phyloP scores from a whole-genome alignment of 345 rosid genomes.

The Clausena lansium region DNA sequence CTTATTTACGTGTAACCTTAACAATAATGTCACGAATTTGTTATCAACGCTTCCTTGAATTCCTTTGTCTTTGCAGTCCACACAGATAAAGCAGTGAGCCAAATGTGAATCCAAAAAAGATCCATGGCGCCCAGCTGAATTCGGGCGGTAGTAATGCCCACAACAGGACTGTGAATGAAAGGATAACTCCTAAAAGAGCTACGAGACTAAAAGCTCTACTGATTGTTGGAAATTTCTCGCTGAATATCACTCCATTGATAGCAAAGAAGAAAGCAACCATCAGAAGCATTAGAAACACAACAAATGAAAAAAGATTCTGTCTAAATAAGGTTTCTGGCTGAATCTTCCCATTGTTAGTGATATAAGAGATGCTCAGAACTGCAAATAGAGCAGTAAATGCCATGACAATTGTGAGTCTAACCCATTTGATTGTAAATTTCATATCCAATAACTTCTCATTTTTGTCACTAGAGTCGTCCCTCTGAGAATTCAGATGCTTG shows the following conservation, averaged over 20 bases:
- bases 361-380: not conserved
- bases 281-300: not conserved
- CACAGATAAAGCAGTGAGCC: not conserved
- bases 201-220: not conserved
- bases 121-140: not conserved
- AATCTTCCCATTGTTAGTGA: not conserved
- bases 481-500: not conserved
- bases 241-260: constrained; percentile 1
- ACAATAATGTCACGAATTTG: too few species aligned
- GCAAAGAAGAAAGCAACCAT: not conserved
- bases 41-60: too few species aligned
- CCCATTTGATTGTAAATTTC: not conserved
- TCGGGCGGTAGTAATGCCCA: not conserved
- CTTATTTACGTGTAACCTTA: too few species aligned
- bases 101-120: not conserved
- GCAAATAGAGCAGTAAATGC: not conserved
- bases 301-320: not conserved
- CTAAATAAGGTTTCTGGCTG: not conserved
- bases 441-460: not conserved
- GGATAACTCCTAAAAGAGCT: not conserved
- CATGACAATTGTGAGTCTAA: not conserved
- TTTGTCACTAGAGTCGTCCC: not conserved
- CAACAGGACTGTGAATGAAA: not conserved
- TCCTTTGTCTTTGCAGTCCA: not conserved
- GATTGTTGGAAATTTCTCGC: not conserved